A percentile compares a stretch with the other conserved stretches of the same genome.
phyloP scores from a whole-genome alignment of 176 grass and related monocot species.

The Triticum timopheevii region DNA sequence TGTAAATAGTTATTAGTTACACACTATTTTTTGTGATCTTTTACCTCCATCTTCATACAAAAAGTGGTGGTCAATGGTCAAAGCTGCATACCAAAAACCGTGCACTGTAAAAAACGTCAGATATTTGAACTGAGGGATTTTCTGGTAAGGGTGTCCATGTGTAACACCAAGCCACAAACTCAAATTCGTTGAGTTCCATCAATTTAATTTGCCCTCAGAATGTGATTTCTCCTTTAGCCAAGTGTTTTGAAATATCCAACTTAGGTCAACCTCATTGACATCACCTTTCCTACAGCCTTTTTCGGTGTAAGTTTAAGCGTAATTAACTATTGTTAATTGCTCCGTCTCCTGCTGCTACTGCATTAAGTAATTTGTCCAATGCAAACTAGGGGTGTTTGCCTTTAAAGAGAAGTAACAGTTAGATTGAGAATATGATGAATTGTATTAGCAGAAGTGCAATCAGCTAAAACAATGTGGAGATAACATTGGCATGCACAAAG shows the following conservation, averaged over 20 bases:
- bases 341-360: neutral
- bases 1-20: neutral
- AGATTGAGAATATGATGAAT: neutral
- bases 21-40: neutral
- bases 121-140: neutral
- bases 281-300: neutral
- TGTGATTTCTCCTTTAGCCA: neutral
- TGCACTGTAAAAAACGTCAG: neutral
- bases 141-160: neutral
- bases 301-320: neutral
- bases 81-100: neutral
- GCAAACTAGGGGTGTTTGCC: neutral
- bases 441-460: neutral
- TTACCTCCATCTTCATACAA: slow-evolving; percentile 6
- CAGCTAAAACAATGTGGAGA: neutral
- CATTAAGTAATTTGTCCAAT: neutral
- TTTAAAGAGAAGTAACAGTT: neutral
- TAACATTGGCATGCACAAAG: neutral
- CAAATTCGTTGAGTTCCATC: neutral
- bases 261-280: neutral
- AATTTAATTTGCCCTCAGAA: neutral
- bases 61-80: neutral
- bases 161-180: slow-evolving; percentile 6
- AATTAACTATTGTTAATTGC: neutral
- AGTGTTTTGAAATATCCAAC: neutral